Evolutionary conservation across 345 rosid species (phyloP), one percentile per base, ranked within the genome.

Genomic region (rapeseed (Brassica napus)): DNA sequence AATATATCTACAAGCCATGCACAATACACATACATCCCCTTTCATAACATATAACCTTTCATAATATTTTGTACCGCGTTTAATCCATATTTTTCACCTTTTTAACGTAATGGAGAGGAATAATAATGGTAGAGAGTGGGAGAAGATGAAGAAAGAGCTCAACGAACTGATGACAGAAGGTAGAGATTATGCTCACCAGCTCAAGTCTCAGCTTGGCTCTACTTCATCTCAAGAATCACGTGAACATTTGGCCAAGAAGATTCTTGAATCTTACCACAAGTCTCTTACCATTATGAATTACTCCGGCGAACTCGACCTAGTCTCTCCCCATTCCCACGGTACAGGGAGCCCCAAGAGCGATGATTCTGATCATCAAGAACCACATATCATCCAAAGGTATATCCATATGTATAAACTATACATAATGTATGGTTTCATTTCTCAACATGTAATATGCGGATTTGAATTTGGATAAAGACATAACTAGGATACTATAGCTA

Each of bases 341-440:
- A 90, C 82, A 42, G 80, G 58, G 42, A 92, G 93, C 76, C 94
- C 94, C 15, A 80, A 69, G 69, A 89, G 88, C 47, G 91, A 87
- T 71, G 95, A 92, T 75, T 88, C 93, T 0, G 94, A 91, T 65
- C 87, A 85, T 65, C 87, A 85, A 10, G 89, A 85, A 64, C 78
- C 64, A 1, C 26, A 21, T 1, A 78, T 78, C 80, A 84, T n/a
- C 80, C 84, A 72, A 54, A 84, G 88, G 66, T 69, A 49, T 26
- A 11, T 28, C 4, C 28, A 73, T 69, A 16, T 68, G 62, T 8
- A 86, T 75, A 74, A 86, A 82, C 73, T 83, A 86, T 88, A 82
- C 31, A 32, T 2, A 16, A 28, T 2, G 44, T 37, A 6, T 65
- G 42, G 0, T 16, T 65, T 65, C 1, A 49, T 49, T 49, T 54